Evolutionary conservation across 2,329 filamentous ascomycete species (phyloP), one percentile per base, ranked within the genome.

Genomic region (Fusarium mexicanum): DNA sequence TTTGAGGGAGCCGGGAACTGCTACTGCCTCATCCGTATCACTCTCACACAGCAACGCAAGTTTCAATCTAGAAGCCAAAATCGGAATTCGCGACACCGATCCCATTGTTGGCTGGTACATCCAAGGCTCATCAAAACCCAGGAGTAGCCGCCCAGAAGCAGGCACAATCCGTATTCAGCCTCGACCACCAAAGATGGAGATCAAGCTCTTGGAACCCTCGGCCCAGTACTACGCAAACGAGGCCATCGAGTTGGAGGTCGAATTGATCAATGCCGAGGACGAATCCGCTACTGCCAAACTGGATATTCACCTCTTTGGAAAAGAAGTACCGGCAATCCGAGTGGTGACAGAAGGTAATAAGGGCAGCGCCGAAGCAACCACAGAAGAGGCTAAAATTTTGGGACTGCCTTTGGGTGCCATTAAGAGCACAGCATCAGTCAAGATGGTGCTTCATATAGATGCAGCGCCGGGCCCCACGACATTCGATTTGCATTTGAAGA

Each of bases 201-300:
- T 99, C 51, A 88, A 85, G 33, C 84, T 94, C 16, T 85, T 89
- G 5, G 87, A 90, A 46, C 82, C 92, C 13, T 85, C 88, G 64
- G 87, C 90, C 18, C 91, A 95, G 62, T 97, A 96, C 81, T 98
- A 98, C 80, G 93, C 93, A 3, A 93, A 97, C 77, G 96, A 99
- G 83, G 81, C 85, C 1, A 89, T 98, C 35, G 85, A 85, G 12
- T 81, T 98, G 29, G 84, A 87, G 1, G 86, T 98, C 44, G 89
- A 92, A 48, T 84, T 98, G 7, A 79, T 91, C 64, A 99, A 99
- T 76, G 91, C 91, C 55, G 96, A 99, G 84, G 94, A 94, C 10
- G 92, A 94, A 69, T 90, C 93, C 22, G 93, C 94, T 0, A 88
- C 90, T 70, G 91, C 93, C 29, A 91, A 90, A 65, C 83, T 97